phyloP scores from a whole-genome alignment of 345 rosid species.

The Salix caprea region DNA sequence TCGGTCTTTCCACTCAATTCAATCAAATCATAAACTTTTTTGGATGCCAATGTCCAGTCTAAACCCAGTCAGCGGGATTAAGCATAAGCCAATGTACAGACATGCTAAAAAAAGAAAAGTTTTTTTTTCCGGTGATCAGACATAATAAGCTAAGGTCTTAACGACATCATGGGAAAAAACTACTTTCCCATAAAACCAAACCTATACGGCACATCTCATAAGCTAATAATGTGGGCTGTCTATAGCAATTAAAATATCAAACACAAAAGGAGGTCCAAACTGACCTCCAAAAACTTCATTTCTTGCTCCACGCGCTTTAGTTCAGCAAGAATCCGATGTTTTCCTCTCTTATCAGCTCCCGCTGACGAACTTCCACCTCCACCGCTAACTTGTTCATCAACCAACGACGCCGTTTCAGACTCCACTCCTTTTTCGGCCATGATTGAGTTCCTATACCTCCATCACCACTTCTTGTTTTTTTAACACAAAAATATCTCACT shows the following conservation, averaged over 20 bases:
- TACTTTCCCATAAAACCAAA: not conserved
- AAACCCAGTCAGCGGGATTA: not conserved
- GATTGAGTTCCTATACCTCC: not conserved
- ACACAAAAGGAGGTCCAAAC: not conserved
- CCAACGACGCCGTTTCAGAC: constrained; percentile 39
- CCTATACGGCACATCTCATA: not conserved
- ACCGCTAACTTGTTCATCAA: constrained; percentile 23
- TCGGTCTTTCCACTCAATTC: not conserved
- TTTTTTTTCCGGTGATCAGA: not conserved
- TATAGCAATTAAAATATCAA: not conserved
- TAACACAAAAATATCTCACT: not conserved
- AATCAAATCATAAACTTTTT: not conserved
- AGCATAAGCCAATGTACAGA: not conserved
- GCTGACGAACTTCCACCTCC: constrained; percentile 4
- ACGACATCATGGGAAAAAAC: not conserved
- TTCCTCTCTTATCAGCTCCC: constrained; percentile 52
- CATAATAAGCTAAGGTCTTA: not conserved
- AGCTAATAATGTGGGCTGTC: not conserved
- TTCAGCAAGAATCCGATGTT: constrained; percentile 71
- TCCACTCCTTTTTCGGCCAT: constrained; percentile 21
- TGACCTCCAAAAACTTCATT: constrained; percentile 52
- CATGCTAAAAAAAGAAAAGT: not conserved
- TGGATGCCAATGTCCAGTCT: not conserved
- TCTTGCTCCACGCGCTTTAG: constrained; percentile 75
- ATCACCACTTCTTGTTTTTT: not conserved